These are phyloP conservation scores for Apiospora hydei DNA, from an alignment of 2,329 filamentous ascomycete genomes.

Conservation along the genomic window DNA sequence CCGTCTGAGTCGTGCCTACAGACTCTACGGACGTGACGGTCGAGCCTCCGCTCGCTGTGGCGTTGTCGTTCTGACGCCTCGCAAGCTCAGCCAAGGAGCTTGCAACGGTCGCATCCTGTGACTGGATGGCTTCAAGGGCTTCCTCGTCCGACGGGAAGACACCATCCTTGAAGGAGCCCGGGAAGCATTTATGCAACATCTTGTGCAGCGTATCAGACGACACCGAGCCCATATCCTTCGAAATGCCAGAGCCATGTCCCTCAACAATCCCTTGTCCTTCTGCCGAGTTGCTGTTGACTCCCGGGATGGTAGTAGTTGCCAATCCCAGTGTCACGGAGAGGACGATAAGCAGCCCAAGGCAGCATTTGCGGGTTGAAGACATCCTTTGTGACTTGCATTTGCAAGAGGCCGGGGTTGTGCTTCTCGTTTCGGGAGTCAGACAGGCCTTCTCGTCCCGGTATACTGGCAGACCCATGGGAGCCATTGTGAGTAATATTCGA, in stretches of 20 bases:
- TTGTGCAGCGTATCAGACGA: slow-evolving; percentile 69
- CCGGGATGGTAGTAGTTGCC: slow-evolving; percentile 40
- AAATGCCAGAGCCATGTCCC: slow-evolving; percentile 50
- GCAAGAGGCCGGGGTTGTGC: slow-evolving; percentile 5
- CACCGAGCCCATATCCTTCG: slow-evolving; percentile 62
- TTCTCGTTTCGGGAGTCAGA: slow-evolving; percentile 1
- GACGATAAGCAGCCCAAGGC: slow-evolving; percentile 43
- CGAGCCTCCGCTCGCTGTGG: slow-evolving; percentile 29
- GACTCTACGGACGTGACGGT: slow-evolving; percentile 28
- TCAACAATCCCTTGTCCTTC: slow-evolving; percentile 29
- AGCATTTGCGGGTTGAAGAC: slow-evolving; percentile 46
- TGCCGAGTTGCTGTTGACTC: slow-evolving; percentile 30
- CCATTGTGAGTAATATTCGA: not conserved
- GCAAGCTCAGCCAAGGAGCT: slow-evolving; percentile 70
- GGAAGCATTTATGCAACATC: slow-evolving; percentile 69
- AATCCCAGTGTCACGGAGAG: slow-evolving; percentile 45
- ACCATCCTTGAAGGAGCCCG: slow-evolving; percentile 71
- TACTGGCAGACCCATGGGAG: not conserved
- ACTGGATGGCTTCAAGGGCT: slow-evolving; percentile 69
- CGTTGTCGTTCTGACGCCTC: slow-evolving; percentile 57
- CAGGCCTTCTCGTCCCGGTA: slow-evolving; percentile 19
- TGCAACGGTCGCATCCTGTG: slow-evolving; percentile 67
- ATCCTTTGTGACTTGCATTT: slow-evolving; percentile 40
- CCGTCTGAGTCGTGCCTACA: slow-evolving; percentile 28
- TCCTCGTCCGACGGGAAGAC: slow-evolving; percentile 70